Conservation (phyloP, 2,329 filamentous ascomycete species). For the Cryphonectria nitschkei region DNA sequence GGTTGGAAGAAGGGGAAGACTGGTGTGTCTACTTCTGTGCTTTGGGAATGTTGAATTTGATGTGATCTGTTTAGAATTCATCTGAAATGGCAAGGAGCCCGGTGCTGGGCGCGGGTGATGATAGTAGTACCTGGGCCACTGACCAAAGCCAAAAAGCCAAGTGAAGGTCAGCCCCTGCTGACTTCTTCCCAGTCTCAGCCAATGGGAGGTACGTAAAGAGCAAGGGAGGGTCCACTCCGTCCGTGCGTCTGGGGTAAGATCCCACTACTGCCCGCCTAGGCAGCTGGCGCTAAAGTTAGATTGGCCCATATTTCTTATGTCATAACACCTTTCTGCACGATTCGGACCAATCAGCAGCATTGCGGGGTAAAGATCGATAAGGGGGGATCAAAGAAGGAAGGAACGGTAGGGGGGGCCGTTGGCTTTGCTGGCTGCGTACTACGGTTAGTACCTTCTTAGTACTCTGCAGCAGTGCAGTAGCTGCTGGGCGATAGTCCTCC, state of each 20-base stretch:
- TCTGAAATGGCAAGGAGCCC: neutral
- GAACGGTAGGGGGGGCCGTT: conserved; percentile 1
- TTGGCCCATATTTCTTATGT: conserved; percentile 5
- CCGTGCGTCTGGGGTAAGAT: conserved; percentile 22
- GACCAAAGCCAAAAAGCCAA: neutral
- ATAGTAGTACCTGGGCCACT: neutral
- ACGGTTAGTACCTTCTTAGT: neutral
- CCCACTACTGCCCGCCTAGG: conserved; percentile 16
- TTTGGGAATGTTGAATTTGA: neutral
- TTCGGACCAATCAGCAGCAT: conserved; percentile 16
- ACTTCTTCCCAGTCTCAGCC: neutral
- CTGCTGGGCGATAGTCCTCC: neutral
- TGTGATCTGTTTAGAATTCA: neutral
- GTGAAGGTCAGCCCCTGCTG: conserved; percentile 2
- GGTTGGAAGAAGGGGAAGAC: too few species aligned
- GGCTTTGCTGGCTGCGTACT: neutral
- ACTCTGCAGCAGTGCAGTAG: neutral
- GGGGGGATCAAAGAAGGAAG: conserved; percentile 6
- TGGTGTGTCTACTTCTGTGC: neutral
- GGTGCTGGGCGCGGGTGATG: neutral
- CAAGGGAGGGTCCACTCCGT: conserved; percentile 14
- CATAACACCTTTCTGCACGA: neutral
- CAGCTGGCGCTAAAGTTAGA: neutral
- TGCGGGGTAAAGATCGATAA: conserved; percentile 27
- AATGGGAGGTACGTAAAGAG: neutral